Evolutionary conservation across 1,284 basidiomycete genomes (phyloP), one percentile per base, ranked within the genome.

Genomic region (Neolentinus lepideus): DNA sequence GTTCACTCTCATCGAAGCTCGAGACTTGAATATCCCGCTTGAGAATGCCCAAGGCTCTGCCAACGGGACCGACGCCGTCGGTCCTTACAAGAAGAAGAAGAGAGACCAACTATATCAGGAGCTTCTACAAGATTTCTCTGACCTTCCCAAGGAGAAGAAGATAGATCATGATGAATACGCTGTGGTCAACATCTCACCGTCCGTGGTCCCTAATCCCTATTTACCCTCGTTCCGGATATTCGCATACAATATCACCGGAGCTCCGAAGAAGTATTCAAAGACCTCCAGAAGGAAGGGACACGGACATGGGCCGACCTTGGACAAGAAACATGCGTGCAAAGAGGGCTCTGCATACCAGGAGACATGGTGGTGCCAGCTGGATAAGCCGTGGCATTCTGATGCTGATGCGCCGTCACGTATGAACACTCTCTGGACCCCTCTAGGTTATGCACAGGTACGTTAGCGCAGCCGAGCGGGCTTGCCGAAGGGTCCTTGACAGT

Each of bases 131-230:
- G 82, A 85, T 57, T 88, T 85, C 67, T 69, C 72, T 22, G 73
- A 74, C 46, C 70, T 90, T 31, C 81, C 81, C 29, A 79, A 79
- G 62, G 67, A 73, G 33, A 75, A 77, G 59, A 72, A 80, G 56
- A 59, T 81, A 48, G 79, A 86, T 66, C 64, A 84, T 64, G 85
- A 83, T 64, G 78, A 88, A 61, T 91, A 85, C 63, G 81, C 79
- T 2, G 83, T 90, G 22, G 79, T 93, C 60, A 92, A 91, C 65
- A 86, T 92, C 29, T 80, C 81, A 35, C 88, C 92, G 8, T 82
- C 88, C 45, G 83, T 95, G 27, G 88, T 96, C 55, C 94, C 94
- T n/a, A 93, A 93, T 52, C 83, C 83, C 19, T 96, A 90, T 69
- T 71, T 90, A 48, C 92, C 94, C 1, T 81, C 86, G 10, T 84